Conservation (phyloP, 2,329 filamentous ascomycete species). For the Teratosphaeria gauchensis region DNA sequence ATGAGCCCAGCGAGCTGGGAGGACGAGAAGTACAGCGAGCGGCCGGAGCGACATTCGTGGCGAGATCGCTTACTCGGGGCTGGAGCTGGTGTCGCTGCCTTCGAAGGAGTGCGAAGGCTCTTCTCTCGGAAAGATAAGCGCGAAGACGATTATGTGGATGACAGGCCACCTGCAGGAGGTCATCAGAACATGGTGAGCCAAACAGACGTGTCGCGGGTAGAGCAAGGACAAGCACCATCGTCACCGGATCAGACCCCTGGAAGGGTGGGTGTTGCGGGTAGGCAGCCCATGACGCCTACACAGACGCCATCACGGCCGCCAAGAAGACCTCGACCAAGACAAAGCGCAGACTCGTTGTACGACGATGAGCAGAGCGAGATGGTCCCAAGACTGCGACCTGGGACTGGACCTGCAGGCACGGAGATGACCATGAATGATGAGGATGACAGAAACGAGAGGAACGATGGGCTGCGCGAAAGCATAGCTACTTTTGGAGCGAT, state of each 20-base stretch:
- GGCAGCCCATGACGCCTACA: slow-evolving; percentile 26
- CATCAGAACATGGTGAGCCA: slow-evolving; percentile 36
- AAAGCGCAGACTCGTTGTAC: slow-evolving; percentile 30
- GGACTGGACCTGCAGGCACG: not conserved
- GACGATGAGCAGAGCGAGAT: slow-evolving; percentile 20
- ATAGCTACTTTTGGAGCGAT: slow-evolving; percentile 35
- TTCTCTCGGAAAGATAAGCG: slow-evolving; percentile 43
- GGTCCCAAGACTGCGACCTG: not conserved
- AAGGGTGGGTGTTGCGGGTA: slow-evolving; percentile 8
- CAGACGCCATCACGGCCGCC: slow-evolving; percentile 29
- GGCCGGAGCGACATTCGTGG: slow-evolving; percentile 30
- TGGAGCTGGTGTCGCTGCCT: slow-evolving; percentile 35
- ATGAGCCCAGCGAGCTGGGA: slow-evolving; percentile 23
- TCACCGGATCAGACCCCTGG: slow-evolving; percentile 32
- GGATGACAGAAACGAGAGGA: slow-evolving; percentile 4
- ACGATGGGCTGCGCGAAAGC: slow-evolving; percentile 33
- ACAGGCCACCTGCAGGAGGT: slow-evolving; percentile 35
- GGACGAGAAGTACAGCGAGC: slow-evolving; percentile 34
- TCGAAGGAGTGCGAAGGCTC: slow-evolving; percentile 40
- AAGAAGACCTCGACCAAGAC: slow-evolving; percentile 26
- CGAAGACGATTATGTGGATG: slow-evolving; percentile 45
- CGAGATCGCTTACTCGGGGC: slow-evolving; percentile 36
- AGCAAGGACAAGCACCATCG: slow-evolving; percentile 45
- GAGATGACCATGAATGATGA: slow-evolving; percentile 2
- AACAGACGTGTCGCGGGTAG: slow-evolving; percentile 38